A percentile compares a stretch with the other conserved stretches of the same genome.
phyloP scores from a whole-genome alignment of 192 early-diverging fungal genomes.

The Coemansia sp. region DNA sequence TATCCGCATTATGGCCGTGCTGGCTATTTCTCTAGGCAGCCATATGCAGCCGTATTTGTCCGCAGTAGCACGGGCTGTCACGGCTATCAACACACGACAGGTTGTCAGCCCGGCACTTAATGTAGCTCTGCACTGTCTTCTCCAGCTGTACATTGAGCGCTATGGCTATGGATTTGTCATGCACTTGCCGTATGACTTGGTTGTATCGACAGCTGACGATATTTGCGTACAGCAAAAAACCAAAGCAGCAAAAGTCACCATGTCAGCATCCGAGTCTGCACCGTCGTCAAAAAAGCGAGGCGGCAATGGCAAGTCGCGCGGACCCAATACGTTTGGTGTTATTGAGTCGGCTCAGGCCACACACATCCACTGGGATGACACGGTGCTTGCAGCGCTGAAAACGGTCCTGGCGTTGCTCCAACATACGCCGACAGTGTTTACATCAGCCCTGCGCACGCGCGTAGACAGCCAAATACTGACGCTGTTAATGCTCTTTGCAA shows the following conservation, averaged over 20 bases:
- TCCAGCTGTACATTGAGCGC: slow-evolving; percentile 36
- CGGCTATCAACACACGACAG: slow-evolving; percentile 23
- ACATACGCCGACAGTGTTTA: slow-evolving; percentile 28
- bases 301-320: slow-evolving; percentile 20
- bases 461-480: slow-evolving; percentile 39
- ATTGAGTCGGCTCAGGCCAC: not conserved
- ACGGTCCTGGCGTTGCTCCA: slow-evolving; percentile 21
- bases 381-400: slow-evolving; percentile 16
- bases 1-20: slow-evolving; percentile 36
- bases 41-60: slow-evolving; percentile 43
- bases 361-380: slow-evolving; percentile 36
- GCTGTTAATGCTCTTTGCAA: slow-evolving; percentile 30
- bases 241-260: not conserved
- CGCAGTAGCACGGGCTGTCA: slow-evolving; percentile 25
- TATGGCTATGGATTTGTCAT: slow-evolving; percentile 43
- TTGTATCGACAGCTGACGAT: slow-evolving; percentile 20
- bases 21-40: slow-evolving; percentile 31
- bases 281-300: slow-evolving; percentile 31
- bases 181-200: slow-evolving; percentile 37
- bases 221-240: slow-evolving; percentile 18
- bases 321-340: slow-evolving; percentile 3
- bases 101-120: slow-evolving; percentile 22
- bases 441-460: slow-evolving; percentile 24
- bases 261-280: not conserved
- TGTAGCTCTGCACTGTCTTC: slow-evolving; percentile 34